Evolutionary conservation across 768 basidiomycete genomes (phyloP).

Genomic region (Tubosaeta sp.): DNA sequence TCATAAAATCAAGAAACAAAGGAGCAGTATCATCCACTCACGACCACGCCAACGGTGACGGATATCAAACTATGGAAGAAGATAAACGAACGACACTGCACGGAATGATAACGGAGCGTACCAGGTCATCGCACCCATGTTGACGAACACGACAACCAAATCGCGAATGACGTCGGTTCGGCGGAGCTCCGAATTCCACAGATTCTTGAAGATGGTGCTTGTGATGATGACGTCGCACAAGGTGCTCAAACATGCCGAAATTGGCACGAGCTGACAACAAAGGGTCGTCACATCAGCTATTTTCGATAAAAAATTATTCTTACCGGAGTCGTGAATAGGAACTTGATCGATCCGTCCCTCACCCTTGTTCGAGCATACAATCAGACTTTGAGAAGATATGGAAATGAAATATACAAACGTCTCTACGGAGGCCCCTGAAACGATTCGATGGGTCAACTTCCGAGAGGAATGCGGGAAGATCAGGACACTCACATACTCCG

Average conservation of each 20-base stretch:
- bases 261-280: slow-evolving; percentile 6
- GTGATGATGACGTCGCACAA: slow-evolving; percentile 14
- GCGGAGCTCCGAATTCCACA: slow-evolving; percentile 13
- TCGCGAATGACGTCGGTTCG: slow-evolving; percentile 3
- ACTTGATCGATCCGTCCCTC: neutral
- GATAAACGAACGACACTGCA: neutral
- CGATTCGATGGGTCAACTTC: neutral
- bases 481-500: slow-evolving; percentile 6
- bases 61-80: slow-evolving; percentile 8
- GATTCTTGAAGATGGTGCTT: slow-evolving; percentile 2
- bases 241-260: slow-evolving; percentile 2
- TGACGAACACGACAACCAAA: slow-evolving; percentile 10
- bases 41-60: slow-evolving; percentile 2
- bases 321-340: slow-evolving; percentile 7
- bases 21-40: neutral
- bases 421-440: neutral
- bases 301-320: neutral
- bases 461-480: neutral
- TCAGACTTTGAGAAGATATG: neutral
- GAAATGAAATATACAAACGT: slow-evolving; percentile 1
- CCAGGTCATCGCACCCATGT: slow-evolving; percentile 17
- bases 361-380: neutral
- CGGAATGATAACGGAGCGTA: neutral
- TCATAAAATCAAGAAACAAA: neutral
- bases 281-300: neutral